Evolutionary conservation across 2,329 filamentous ascomycete genomes (phyloP), one percentile per base, ranked within the genome.

Genomic region (Mariannaea elegans): DNA sequence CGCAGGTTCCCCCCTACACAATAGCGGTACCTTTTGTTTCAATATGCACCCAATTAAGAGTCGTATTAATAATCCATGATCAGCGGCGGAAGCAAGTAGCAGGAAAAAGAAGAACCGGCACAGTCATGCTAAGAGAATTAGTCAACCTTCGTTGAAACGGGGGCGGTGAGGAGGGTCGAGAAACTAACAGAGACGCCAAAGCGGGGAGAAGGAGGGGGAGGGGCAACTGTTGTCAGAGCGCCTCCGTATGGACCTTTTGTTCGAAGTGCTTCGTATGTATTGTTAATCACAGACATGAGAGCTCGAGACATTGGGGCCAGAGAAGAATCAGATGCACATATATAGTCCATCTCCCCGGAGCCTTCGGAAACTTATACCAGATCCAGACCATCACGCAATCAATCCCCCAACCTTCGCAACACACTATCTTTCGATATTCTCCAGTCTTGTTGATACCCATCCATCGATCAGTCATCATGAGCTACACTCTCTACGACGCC

Each of bases 401-500:
- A 32, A 14, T 36, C 18, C 18, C 19, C 39, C 44, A 45, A 32
- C 46, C 49, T 57, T 36, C 61, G 31, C 56, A 57, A 51, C 44
- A 66, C 39, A 42, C 50, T 39, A 21, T 34, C 38, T 34, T 39
- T 23, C 29, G 47, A 52, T 23, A 23, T 7, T 36, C 6, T 27
- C 18, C 45, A 47, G 44, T 8, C 41, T 32, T 31, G 31, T 21
- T 48, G 47, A 36, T 47, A 44, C 7, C 14, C 12, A 16, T 19
- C 14, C 34, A 3, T 23, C 16, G 6, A 10, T 46, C 31, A 39
- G 48, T 56, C 66, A 80, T 64, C 61, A 77, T 76, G 73, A 70
- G 73, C 62, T 75, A 70, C 75, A 69, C 77, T n/a, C 69, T 81
- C 60, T 81, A 80, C 78, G 77, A 81, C 60, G 63, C 71, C 56